These are phyloP conservation scores for Pseudonitzschia multiseries DNA, from an alignment of 108 stramenopile species.

Conservation along the genomic window DNA sequence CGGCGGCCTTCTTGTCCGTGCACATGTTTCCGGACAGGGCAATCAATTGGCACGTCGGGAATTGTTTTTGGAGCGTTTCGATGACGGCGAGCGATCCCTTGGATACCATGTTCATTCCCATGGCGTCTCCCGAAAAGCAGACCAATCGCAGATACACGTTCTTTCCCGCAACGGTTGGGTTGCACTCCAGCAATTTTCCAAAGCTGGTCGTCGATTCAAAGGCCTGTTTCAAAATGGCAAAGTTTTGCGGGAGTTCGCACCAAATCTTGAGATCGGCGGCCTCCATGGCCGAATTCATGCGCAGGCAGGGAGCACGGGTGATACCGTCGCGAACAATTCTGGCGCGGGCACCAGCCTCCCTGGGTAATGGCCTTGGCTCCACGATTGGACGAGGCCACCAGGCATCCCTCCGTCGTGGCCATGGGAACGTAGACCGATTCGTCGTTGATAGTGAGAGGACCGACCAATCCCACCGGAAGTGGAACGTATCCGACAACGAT, in stretches of 20 bases:
- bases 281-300: conserved; percentile 80
- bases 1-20: conserved; percentile 98
- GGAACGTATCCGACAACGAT: conserved; percentile 97
- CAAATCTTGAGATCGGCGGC: conserved; percentile 89
- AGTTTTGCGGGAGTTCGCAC: conserved; percentile 86
- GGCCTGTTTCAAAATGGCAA: conserved; percentile 75
- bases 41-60: conserved; percentile 77
- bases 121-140: conserved; percentile 97
- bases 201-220: conserved; percentile 98
- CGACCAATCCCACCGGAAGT: conserved; percentile 94
- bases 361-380: conserved; percentile 95
- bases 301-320: conserved; percentile 95
- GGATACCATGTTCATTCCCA: conserved; percentile 99
- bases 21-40: conserved; percentile 98
- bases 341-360: conserved; percentile 75
- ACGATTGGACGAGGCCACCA: conserved; percentile 95
- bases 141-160: conserved; percentile 94
- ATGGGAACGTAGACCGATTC: conserved; percentile 92
- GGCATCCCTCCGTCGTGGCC: conserved; percentile 98
- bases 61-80: conserved; percentile 66
- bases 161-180: conserved; percentile 89
- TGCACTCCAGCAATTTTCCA: conserved; percentile 81
- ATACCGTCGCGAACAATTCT: conserved; percentile 92
- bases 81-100: conserved; percentile 94
- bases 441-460: conserved; percentile 90